phyloP scores from a whole-genome alignment of 192 early-diverging fungal species.

The Podochytrium sp. region DNA sequence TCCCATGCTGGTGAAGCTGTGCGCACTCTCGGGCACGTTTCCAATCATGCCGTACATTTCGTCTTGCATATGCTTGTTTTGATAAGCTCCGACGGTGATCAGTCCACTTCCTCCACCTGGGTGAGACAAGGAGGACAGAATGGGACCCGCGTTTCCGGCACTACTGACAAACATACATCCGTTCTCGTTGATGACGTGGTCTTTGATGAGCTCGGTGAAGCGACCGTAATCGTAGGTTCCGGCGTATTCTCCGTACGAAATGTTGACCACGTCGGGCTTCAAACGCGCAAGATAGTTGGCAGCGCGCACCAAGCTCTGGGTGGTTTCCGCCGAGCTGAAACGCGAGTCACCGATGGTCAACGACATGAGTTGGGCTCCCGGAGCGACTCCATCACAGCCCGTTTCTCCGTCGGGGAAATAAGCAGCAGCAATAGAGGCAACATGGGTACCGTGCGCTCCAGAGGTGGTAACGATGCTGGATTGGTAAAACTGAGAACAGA shows the following conservation, averaged over 20 bases:
- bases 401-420: slow-evolving; percentile 76
- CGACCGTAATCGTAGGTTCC: slow-evolving; percentile 68
- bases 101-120: slow-evolving; percentile 66
- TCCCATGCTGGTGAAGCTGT: slow-evolving; percentile 90
- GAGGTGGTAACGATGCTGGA: slow-evolving; percentile 80
- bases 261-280: slow-evolving; percentile 52
- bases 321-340: slow-evolving; percentile 80
- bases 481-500: neutral
- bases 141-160: slow-evolving; percentile 93
- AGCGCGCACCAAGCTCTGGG: slow-evolving; percentile 79
- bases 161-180: slow-evolving; percentile 86
- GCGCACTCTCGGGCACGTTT: slow-evolving; percentile 74
- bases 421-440: slow-evolving; percentile 91
- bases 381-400: slow-evolving; percentile 90
- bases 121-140: slow-evolving; percentile 79
- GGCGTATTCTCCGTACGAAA: slow-evolving; percentile 32
- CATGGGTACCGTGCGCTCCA: slow-evolving; percentile 92
- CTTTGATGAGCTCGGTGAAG: slow-evolving; percentile 78
- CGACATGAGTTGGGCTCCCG: slow-evolving; percentile 92
- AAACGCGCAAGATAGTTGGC: slow-evolving; percentile 61
- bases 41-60: slow-evolving; percentile 87
- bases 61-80: slow-evolving; percentile 80
- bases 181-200: slow-evolving; percentile 82
- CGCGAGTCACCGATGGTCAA: slow-evolving; percentile 89
- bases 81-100: slow-evolving; percentile 93